A percentile compares a stretch with the other conserved stretches of the same genome.
Evolutionary conservation across 2,329 filamentous ascomycete species (phyloP).

Genomic region (Monosporascus sp.): DNA sequence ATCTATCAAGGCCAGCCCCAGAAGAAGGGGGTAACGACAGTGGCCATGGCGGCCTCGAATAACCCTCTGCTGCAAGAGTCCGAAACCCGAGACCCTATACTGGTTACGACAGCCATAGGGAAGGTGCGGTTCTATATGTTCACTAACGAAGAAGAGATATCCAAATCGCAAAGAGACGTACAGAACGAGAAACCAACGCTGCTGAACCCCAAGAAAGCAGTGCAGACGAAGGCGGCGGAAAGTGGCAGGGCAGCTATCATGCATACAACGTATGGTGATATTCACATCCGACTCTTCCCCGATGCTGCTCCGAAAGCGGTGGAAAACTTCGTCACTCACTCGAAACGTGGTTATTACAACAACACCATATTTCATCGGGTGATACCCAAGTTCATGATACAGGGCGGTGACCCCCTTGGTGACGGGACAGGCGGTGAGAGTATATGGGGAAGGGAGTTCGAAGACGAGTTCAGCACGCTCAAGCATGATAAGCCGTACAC

Average conservation of each 20-base stretch:
- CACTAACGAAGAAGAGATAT: slow-evolving; percentile 80
- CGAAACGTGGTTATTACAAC: slow-evolving; percentile 91
- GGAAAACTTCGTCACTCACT: slow-evolving; percentile 94
- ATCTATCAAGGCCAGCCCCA: slow-evolving; percentile 94
- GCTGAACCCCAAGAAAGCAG: slow-evolving; percentile 51
- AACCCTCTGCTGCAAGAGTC: slow-evolving; percentile 93
- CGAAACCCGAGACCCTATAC: slow-evolving; percentile 82
- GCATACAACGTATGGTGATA: slow-evolving; percentile 92
- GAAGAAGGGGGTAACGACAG: slow-evolving; percentile 87
- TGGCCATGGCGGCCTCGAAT: slow-evolving; percentile 92
- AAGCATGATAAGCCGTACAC: slow-evolving; percentile 96
- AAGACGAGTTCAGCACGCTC: slow-evolving; percentile 86
- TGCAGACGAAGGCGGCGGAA: slow-evolving; percentile 59
- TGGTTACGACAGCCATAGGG: slow-evolving; percentile 76
- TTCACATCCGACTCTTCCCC: slow-evolving; percentile 88
- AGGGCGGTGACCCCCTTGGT: slow-evolving; percentile 76
- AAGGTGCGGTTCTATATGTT: slow-evolving; percentile 98
- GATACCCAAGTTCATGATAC: slow-evolving; percentile 98
- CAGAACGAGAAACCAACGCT: slow-evolving; percentile 89
- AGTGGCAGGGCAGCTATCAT: slow-evolving; percentile 76
- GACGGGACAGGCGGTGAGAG: slow-evolving; percentile 87
- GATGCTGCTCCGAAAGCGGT: slow-evolving; percentile 90
- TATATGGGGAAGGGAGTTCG: slow-evolving; percentile 90
- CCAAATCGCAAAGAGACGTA: slow-evolving; percentile 80
- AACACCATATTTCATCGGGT: slow-evolving; percentile 96